Conservation (phyloP, 768 basidiomycete genomes). For the Suillus cothurnatus region DNA sequence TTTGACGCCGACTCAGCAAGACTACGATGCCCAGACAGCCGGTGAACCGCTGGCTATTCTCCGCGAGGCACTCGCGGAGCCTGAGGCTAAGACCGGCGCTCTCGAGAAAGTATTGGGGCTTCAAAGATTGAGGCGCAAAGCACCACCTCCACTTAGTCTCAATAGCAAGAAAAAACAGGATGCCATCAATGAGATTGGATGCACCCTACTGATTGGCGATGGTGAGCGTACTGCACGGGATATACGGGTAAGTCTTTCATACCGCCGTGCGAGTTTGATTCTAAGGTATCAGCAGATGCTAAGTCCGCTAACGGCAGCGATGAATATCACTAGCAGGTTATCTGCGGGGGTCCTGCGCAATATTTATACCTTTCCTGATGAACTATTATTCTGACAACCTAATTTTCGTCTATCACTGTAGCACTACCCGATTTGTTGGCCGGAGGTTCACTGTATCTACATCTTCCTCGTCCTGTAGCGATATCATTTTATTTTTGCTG, state of each 20-base stretch:
- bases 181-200: not conserved
- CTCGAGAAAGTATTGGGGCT: slow-evolving; percentile 13
- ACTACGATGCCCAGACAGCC: not conserved
- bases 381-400: not conserved
- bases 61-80: not conserved
- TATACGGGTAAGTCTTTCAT: slow-evolving; percentile 2
- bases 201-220: not conserved
- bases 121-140: slow-evolving; percentile 13
- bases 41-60: not conserved
- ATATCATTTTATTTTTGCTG: not conserved
- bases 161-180: not conserved
- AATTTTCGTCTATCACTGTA: not conserved
- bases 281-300: not conserved
- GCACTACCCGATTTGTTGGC: not conserved
- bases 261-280: not conserved
- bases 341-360: not conserved
- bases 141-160: not conserved
- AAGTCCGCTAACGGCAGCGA: slow-evolving; percentile 7
- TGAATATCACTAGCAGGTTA: slow-evolving; percentile 19
- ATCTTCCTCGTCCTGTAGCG: not conserved
- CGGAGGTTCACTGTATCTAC: not conserved
- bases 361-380: not conserved
- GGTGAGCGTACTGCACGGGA: not conserved
- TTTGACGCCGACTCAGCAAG: slow-evolving; percentile 4
- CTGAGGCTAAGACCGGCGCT: not conserved